phyloP scores from a whole-genome alignment of 257 asterid genomes.

The Solanum pinnatisectum region DNA sequence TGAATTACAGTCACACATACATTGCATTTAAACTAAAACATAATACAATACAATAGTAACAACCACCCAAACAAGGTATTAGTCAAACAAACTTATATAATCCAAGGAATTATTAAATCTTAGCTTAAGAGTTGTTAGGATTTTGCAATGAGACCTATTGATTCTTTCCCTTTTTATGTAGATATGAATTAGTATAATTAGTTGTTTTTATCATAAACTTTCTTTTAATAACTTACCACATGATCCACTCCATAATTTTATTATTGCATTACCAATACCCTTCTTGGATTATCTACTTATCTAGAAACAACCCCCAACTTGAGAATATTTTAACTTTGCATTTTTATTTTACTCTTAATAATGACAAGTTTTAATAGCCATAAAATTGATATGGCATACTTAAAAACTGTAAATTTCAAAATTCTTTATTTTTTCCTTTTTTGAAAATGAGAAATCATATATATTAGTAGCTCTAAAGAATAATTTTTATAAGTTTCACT shows the following conservation, averaged over 20 bases:
- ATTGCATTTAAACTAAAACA: background rate
- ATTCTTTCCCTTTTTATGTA: background rate
- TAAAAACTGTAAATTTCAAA: background rate
- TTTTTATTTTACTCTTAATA: background rate
- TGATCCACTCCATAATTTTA: background rate
- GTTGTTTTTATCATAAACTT: background rate
- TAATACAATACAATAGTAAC: background rate
- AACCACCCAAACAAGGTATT: background rate
- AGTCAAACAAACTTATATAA: background rate
- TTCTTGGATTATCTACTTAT: background rate
- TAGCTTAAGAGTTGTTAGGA: background rate
- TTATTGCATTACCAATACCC: background rate
- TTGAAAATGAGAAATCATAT: background rate
- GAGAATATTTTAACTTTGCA: background rate
- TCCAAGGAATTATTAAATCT: background rate
- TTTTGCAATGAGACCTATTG: background rate
- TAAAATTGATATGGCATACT: background rate
- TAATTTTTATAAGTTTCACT: background rate
- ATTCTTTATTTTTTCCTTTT: background rate
- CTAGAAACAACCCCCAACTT: background rate
- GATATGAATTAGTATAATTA: background rate
- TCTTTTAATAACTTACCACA: background rate
- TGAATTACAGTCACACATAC: rapidly evolving
- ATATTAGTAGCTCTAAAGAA: background rate
- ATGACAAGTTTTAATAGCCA: background rate